Evolutionary conservation across 2,329 filamentous ascomycete species (phyloP), one percentile per base, ranked within the genome.

Genomic region (Daldinia eschscholtzii): DNA sequence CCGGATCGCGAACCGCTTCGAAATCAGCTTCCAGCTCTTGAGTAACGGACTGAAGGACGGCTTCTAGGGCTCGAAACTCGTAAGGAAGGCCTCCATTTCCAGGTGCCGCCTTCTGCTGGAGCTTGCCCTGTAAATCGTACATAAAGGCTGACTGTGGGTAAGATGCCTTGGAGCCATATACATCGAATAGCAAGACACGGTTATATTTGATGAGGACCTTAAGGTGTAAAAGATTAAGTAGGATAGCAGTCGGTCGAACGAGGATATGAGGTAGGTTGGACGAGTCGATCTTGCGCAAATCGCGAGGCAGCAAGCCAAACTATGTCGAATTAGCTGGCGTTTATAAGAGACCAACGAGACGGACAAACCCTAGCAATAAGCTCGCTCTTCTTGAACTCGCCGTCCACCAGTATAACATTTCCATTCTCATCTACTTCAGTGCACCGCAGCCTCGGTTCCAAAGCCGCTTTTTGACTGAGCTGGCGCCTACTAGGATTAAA

Each of bases 101-200:
- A 0, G 86, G 83, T 1, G 83, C 78, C 66, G 89, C 86, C 79
- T 94, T 95, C 77, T 97, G 93, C 70, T 93, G 91, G 50, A 99
- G 84, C 78, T 97, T 97, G 12, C 93, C 93, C 79, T 98, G 94
- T 20, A 99, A 83, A 77, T 98, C 96, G 81, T 98, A 98, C 89
- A 99, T 97, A 82, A 99, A 99, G 13, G 96, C 89, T 3, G 94
- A 97, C 79, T 98, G 96, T 35, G 95, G 94, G 76, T 98, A 97
- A 0, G 94, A 97, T 74, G 97, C 93, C 67, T 93, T 94, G 44
- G 93, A 96, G 33, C 96, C 96, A 80, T 97, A 98, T 13, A 96
- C 93, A 76, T 98, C 96, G 79, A 99, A 98, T 4, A 99, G 91
- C 26, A 99, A 88, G 6, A 99, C 94, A 26, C 94, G 92, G 77